phyloP scores from a whole-genome alignment of 2,329 filamentous ascomycete genomes.

The Orbilia oligospora region DNA sequence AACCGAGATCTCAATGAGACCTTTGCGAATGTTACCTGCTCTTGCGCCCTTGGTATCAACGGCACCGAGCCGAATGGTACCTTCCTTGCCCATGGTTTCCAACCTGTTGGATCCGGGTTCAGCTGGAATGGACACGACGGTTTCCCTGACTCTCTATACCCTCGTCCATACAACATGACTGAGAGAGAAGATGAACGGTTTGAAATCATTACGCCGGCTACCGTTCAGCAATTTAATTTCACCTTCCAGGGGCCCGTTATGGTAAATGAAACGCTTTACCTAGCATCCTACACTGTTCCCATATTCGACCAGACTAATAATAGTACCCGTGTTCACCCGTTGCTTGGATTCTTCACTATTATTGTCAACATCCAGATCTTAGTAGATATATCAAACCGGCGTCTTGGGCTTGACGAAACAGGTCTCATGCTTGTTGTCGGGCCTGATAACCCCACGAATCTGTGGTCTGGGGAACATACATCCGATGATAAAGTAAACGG shows the following conservation, averaged over 20 bases:
- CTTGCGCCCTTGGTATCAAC: conserved; percentile 51
- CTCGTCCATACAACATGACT: conserved; percentile 63
- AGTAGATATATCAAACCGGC: conserved; percentile 62
- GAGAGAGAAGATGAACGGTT: conserved; percentile 28
- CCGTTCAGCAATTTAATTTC: conserved; percentile 68
- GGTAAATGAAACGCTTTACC: conserved; percentile 79
- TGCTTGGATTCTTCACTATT: conserved; percentile 87
- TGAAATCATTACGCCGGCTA: conserved; percentile 64
- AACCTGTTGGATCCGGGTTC: conserved; percentile 64
- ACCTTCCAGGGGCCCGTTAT: conserved; percentile 79
- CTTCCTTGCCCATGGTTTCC: conserved; percentile 65
- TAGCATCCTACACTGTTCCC: conserved; percentile 85
- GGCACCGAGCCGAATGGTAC: conserved; percentile 21
- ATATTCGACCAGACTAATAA: conserved; percentile 74
- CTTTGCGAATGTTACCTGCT: conserved; percentile 61
- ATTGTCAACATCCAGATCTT: conserved; percentile 75
- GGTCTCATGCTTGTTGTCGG: conserved; percentile 63
- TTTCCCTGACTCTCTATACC: conserved; percentile 70
- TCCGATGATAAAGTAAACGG: conserved; percentile 50
- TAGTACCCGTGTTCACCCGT: conserved; percentile 67
- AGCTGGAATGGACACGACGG: conserved; percentile 71
- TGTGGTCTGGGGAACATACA: conserved; percentile 58
- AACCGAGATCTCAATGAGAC: conserved; percentile 60
- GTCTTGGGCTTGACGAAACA: conserved; percentile 62
- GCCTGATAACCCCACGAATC: conserved; percentile 62